phyloP scores from a whole-genome alignment of 164 flowering plant genomes.

The Berberis thunbergii region DNA sequence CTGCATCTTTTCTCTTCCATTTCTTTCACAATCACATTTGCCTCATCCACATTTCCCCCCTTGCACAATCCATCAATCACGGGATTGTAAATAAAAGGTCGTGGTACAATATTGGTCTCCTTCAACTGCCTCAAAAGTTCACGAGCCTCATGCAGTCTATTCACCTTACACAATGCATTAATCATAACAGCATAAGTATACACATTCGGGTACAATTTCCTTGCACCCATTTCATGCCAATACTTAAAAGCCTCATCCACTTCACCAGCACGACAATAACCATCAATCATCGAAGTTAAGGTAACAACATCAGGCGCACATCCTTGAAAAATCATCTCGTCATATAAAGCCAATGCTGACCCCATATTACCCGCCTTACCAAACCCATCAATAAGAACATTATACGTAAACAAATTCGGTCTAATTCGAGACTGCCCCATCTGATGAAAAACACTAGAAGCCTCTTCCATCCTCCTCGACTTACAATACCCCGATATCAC shows the following conservation, averaged over 20 bases:
- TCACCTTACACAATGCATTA: conserved; percentile 63
- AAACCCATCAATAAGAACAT: conserved; percentile 72
- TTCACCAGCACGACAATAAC: conserved; percentile 51
- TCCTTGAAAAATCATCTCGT: conserved; percentile 43
- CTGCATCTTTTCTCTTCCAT: conserved; percentile 63
- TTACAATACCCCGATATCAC: conserved; percentile 67
- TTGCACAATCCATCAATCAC: conserved; percentile 87
- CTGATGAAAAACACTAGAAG: conserved; percentile 38
- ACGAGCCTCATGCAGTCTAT: conserved; percentile 63
- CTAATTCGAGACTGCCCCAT: conserved; percentile 39
- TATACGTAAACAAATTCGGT: conserved; percentile 57
- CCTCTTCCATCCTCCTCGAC: conserved; percentile 51
- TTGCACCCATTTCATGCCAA: conserved; percentile 52
- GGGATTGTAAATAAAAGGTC: conserved; percentile 76
- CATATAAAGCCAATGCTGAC: conserved; percentile 36
- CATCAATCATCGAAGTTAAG: conserved; percentile 66
- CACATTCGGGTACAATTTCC: conserved; percentile 50
- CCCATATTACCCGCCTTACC: conserved; percentile 55
- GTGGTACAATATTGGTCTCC: conserved; percentile 29
- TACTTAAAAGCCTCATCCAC: conserved; percentile 52
- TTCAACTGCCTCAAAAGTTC: conserved; percentile 47
- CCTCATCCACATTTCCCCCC: conserved; percentile 83
- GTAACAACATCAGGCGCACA: conserved; percentile 68
- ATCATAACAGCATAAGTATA: conserved; percentile 62
- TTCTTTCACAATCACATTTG: conserved; percentile 55